Evolutionary conservation across 352 stramenopile genomes (phyloP), one percentile per base, ranked within the genome.

Genomic region (Globisporangium nodosum): DNA sequence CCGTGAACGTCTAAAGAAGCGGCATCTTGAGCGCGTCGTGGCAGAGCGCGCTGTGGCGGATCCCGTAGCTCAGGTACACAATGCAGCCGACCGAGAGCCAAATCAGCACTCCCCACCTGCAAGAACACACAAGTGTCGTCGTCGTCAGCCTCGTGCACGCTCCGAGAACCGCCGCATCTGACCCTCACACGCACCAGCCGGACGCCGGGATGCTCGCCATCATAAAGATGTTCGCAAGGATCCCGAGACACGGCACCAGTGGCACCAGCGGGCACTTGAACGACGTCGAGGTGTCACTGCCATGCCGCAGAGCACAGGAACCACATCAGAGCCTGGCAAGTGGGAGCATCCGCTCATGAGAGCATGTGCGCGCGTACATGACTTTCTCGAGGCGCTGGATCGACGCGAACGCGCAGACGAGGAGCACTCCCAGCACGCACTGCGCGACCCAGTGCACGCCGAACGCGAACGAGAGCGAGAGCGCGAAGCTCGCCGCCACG

Each of bases 51-150:
- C 81, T 92, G 65, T 95, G 74, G 56, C 72, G 81, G 20, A 94
- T 86, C 56, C 84, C 84, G 49, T 93, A 96, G 53, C 69, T 71
- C 54, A 94, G 48, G 55, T 96, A 96, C 42, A 94, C 57, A 6
- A 78, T 39, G 15, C 91, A 56, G 1, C 86, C 86, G 18, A 81
- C 39, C 30, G 58, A 61, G 21, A 91, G 66, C 86, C 86, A 96
- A 11, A 89, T 81, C 8, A 72, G 49, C 27, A 96, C 78, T 13
- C 86, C 79, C n/a, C 85, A 61, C 84, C 83, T 93, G 52, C 13
- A 48, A 9, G 5, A 24, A 46, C 37, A 55, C 39, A 24, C 16
- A 66, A 68, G 16, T 11, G 1, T 5, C 40, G 21, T 24, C 21
- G 21, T 24, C 40, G 13, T 5, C 5, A 47, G 40, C n/a, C 15